Conservation (phyloP, 2,329 filamentous ascomycete genomes). For the Penicillium sp. region DNA sequence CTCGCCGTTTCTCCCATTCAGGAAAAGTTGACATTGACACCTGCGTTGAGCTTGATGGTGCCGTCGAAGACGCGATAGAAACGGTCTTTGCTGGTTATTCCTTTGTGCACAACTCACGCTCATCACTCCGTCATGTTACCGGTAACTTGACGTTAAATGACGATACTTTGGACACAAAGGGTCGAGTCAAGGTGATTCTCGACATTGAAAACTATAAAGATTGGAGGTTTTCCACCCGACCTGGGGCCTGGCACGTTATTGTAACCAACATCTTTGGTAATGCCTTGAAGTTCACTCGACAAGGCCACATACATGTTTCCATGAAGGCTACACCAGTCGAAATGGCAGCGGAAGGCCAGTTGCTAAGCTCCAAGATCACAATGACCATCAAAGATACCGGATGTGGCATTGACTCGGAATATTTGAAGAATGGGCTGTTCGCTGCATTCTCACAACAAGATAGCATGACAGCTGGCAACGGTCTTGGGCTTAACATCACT, state of each 20-base stretch:
- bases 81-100: conserved; percentile 18
- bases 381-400: conserved; percentile 34
- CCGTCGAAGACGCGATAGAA: conserved; percentile 16
- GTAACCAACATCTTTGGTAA: conserved; percentile 20
- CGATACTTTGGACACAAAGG: background rate
- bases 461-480: conserved; percentile 56
- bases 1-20: background rate
- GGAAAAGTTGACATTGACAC: conserved; percentile 1
- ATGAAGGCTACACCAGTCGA: background rate
- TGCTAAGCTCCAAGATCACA: conserved; percentile 13
- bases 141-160: background rate
- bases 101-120: conserved; percentile 4
- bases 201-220: conserved; percentile 10
- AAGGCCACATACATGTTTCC: conserved; percentile 11
- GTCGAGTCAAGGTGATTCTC: conserved; percentile 11
- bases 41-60: conserved; percentile 12
- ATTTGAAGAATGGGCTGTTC: conserved; percentile 43
- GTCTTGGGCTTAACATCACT: conserved; percentile 63
- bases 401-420: conserved; percentile 30
- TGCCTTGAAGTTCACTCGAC: conserved; percentile 19
- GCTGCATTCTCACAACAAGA: conserved; percentile 64
- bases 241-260: conserved; percentile 16
- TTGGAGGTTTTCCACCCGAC: conserved; percentile 11
- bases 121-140: background rate
- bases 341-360: background rate